Conservation (phyloP, 345 rosid species). For the Rhizophora mangle region DNA sequence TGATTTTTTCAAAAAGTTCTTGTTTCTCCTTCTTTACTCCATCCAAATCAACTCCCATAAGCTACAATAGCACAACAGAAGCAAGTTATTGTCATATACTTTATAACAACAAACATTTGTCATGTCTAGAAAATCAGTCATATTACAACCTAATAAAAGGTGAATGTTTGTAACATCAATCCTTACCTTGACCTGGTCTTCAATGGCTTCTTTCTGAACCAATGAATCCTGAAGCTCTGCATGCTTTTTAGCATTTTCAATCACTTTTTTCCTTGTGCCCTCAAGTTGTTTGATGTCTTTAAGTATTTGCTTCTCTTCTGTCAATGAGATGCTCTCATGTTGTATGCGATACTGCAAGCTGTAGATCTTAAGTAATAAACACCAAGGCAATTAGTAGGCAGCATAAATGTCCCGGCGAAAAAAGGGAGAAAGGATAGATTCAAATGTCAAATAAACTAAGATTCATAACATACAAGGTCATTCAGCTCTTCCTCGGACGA, state of each 20-base stretch:
- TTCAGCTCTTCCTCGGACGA: slow-evolving; percentile 89
- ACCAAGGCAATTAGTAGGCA: slow-evolving; percentile 3
- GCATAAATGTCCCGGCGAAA: neutral
- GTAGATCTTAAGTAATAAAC: slow-evolving; percentile 56
- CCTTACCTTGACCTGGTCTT: slow-evolving; percentile 93
- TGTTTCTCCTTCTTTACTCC: slow-evolving; percentile 87
- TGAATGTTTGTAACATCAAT: neutral
- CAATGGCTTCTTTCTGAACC: slow-evolving; percentile 81
- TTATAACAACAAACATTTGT: neutral
- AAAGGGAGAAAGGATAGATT: slow-evolving; percentile 2
- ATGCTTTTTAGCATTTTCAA: slow-evolving; percentile 73
- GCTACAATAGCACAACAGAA: slow-evolving; percentile 38
- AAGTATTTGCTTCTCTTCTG: slow-evolving; percentile 91
- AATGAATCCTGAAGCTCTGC: slow-evolving; percentile 80
- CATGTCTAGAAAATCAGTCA: neutral
- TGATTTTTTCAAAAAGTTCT: slow-evolving; percentile 54
- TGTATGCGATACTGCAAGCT: slow-evolving; percentile 77
- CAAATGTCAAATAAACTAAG: slow-evolving; percentile 3
- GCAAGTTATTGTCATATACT: slow-evolving; percentile 1
- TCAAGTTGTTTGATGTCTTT: slow-evolving; percentile 88
- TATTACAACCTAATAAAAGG: slow-evolving; percentile 1
- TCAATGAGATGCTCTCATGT: slow-evolving; percentile 84
- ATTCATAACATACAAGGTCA: slow-evolving; percentile 48
- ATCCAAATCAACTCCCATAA: slow-evolving; percentile 77
- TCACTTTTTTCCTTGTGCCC: slow-evolving; percentile 87